These are phyloP conservation scores for Medicago arabica DNA, from an alignment of 306 rosid species.

Conservation along the genomic window DNA sequence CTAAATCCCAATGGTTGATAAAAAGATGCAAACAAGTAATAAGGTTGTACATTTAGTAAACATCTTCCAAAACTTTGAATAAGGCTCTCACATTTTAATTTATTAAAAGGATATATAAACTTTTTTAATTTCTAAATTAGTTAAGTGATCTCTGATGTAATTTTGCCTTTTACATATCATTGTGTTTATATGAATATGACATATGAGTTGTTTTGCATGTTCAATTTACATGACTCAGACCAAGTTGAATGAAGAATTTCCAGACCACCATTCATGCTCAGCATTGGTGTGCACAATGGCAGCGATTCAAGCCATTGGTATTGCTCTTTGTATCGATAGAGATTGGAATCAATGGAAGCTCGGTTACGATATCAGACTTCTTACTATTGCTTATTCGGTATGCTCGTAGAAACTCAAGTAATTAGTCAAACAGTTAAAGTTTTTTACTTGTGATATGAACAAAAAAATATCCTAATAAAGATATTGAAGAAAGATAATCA, in stretches of 20 bases:
- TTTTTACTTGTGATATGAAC: not conserved
- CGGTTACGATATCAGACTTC: slow-evolving; percentile 34
- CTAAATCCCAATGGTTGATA: no score
- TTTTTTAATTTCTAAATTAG: not conserved
- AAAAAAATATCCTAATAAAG: no score
- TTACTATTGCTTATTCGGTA: slow-evolving; percentile 38
- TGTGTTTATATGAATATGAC: no score
- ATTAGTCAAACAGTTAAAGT: not conserved
- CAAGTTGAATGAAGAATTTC: slow-evolving; percentile 4
- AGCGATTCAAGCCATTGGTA: not conserved
- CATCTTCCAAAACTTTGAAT: no score
- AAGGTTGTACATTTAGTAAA: no score
- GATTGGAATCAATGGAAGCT: slow-evolving; percentile 18
- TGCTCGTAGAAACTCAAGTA: not conserved
- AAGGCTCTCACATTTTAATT: not conserved
- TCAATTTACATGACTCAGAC: not conserved
- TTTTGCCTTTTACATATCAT: not conserved
- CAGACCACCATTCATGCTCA: slow-evolving; percentile 7
- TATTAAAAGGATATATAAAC: no score
- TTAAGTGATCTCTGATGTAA: not conserved
- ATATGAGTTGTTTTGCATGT: not conserved
- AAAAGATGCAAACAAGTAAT: no score
- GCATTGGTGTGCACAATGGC: slow-evolving; percentile 5
- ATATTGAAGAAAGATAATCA: not conserved
- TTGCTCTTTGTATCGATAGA: slow-evolving; percentile 23